Conservation (phyloP, 768 basidiomycete species). For the Boletus sensibilis region DNA sequence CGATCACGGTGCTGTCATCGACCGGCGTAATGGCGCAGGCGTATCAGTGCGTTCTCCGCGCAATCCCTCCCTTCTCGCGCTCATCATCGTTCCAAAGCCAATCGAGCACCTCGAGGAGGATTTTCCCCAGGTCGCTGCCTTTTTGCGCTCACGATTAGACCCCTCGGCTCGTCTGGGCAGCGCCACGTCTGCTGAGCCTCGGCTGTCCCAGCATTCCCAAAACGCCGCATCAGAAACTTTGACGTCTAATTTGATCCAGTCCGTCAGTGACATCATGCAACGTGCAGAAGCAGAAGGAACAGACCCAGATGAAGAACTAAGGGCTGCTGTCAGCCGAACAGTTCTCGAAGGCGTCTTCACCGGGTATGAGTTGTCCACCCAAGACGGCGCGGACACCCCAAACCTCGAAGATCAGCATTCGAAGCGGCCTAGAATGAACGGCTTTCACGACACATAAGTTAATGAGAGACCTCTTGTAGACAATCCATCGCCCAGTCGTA, state of each 20-base stretch:
- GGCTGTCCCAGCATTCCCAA: constrained; percentile 65
- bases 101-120: constrained; percentile 70
- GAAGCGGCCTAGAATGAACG: constrained; percentile 31
- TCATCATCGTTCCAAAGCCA: constrained; percentile 39
- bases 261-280: constrained; percentile 66
- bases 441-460: constrained; percentile 7
- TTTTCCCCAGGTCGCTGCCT: constrained; percentile 64
- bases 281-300: constrained; percentile 54
- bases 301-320: constrained; percentile 67
- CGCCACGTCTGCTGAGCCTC: constrained; percentile 12
- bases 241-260: constrained; percentile 63
- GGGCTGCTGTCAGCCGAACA: constrained; percentile 55
- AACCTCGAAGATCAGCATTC: constrained; percentile 9
- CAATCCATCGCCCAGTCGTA: not conserved
- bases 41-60: constrained; percentile 57
- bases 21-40: constrained; percentile 66
- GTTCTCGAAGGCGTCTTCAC: constrained; percentile 66
- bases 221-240: constrained; percentile 68
- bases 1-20: constrained; percentile 68
- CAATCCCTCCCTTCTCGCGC: constrained; percentile 8
- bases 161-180: constrained; percentile 11
- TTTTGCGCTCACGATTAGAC: constrained; percentile 45
- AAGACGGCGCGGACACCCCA: constrained; percentile 4
- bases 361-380: constrained; percentile 53
- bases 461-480: not conserved